Conservation (phyloP, 345 rosid species). For the Excoecaria cochinchinensis region DNA sequence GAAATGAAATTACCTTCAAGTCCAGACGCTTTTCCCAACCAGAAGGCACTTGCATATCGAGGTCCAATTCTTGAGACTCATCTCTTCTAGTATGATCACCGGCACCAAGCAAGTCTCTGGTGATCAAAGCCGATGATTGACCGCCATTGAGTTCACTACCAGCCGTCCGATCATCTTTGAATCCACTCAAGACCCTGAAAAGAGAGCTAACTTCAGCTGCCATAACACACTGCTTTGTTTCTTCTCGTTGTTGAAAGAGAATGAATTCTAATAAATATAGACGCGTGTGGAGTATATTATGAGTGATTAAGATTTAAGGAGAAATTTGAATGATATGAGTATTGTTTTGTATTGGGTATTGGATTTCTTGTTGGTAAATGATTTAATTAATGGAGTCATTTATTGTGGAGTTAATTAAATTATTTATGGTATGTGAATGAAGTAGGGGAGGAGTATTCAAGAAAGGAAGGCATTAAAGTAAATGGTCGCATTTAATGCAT, state of each 20-base stretch:
- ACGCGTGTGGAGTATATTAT: not conserved
- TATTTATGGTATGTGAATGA: slow-evolving; percentile 22
- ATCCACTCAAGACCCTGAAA: slow-evolving; percentile 22
- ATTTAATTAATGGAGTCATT: slow-evolving; percentile 11
- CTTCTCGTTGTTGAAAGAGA: not conserved
- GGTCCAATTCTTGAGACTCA: slow-evolving; percentile 74
- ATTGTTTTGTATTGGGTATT: not conserved
- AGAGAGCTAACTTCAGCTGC: slow-evolving; percentile 38
- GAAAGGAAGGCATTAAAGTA: slow-evolving; percentile 19
- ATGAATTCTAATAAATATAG: no score
- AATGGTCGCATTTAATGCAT: slow-evolving; percentile 29
- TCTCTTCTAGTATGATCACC: slow-evolving; percentile 19
- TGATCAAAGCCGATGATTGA: slow-evolving; percentile 51
- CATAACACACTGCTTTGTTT: slow-evolving; percentile 10
- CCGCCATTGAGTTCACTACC: slow-evolving; percentile 19
- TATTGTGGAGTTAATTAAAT: slow-evolving; percentile 8
- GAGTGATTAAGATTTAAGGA: not conserved
- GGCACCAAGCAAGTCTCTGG: slow-evolving; percentile 67
- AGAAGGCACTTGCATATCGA: slow-evolving; percentile 76
- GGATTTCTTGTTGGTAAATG: not conserved
- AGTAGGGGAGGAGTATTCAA: slow-evolving; percentile 22
- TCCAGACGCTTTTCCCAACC: slow-evolving; percentile 96
- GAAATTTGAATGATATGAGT: no score
- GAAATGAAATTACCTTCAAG: slow-evolving; percentile 38
- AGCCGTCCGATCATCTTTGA: slow-evolving; percentile 24